Percentiles rank a stretch among this genome's conserved stretches.
Conservation (phyloP, 495 filamentous ascomycete species). For the Tricharina praecox region DNA sequence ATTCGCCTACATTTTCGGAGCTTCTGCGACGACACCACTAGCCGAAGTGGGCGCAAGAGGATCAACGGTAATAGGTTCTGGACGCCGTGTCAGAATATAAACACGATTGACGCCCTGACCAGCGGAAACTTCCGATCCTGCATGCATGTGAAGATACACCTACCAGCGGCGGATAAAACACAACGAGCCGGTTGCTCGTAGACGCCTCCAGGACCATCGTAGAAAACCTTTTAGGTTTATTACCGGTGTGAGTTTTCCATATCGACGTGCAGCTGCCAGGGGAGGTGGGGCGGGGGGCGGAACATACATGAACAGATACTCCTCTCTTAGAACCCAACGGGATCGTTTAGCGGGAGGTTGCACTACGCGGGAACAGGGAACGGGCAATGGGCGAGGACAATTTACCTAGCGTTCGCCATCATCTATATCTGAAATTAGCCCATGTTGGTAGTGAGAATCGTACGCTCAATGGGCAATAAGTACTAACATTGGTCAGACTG, state of each 20-base stretch:
- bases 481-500: slow-evolving; percentile 64
- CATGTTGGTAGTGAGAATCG: slow-evolving; percentile 26
- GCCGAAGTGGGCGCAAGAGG: slow-evolving; percentile 64
- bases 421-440: slow-evolving; percentile 19
- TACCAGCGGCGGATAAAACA: slow-evolving; percentile 54
- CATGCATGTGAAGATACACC: too few species aligned
- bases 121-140: neutral
- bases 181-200: slow-evolving; percentile 61
- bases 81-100: too few species aligned
- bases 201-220: slow-evolving; percentile 38
- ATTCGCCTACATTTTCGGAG: slow-evolving; percentile 39
- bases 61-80: slow-evolving; percentile 73
- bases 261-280: neutral
- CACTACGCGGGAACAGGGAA: too few species aligned
- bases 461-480: neutral
- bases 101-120: slow-evolving; percentile 21
- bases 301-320: slow-evolving; percentile 64
- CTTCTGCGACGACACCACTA: slow-evolving; percentile 54
- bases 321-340: slow-evolving; percentile 38
- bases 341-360: too few species aligned
- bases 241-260: neutral
- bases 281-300: neutral
- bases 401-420: slow-evolving; percentile 27
- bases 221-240: slow-evolving; percentile 43
- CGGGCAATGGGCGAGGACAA: neutral